Evolutionary conservation across 31 red algal genomes (phyloP), one percentile per base, ranked within the genome.

Genomic region (Asparagopsis taxiformis): DNA sequence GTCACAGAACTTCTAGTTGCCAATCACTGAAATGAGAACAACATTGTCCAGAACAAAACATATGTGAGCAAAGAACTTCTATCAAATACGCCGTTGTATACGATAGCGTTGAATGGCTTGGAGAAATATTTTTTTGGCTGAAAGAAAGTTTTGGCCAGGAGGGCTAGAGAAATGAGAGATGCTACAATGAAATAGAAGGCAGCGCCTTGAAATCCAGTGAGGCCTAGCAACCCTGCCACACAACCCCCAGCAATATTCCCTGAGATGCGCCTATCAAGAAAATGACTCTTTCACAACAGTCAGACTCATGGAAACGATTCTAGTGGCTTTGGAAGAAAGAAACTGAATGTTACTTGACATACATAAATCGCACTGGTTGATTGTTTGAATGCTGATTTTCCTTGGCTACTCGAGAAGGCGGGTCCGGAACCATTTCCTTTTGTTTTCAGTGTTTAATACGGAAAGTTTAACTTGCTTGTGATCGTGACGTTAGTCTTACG

Each of bases 21-120:
- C n/a, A 16, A 9, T 65, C 43, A 80, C 7, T 68, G 72, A 58
- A 85, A 76, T 31, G 80, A 74, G 68, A 68, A 85, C 24, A 69
- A 48, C 70, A 85, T 68, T 51, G 80, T 85, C 80, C 80, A 85
- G 51, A 85, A 85, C 23, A 85, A 55, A 31, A 85, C 20, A 49
- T 85, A 85, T 15, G 80, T 66, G 33, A 85, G 80, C 13, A 85
- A 41, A 28, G 63, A 55, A 37, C 69, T 85, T 24, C 80, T 31
- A n/a, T 72, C 55, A 32, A 85, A 85, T 0, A 60, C 38, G 32
- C 80, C 80, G 17, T 52, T 33, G 37, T 72, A 33, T 1, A 85
- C 5, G 11, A 76, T 48, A 15, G 51, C 58, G 8, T 31, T 30
- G 4, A 60, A 58, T 16, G 80, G 52, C 15, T 49, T 51, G 28